Base-by-base conservation (phyloP, 306 rosid genomes). In the Quercus wislizeni region DNA sequence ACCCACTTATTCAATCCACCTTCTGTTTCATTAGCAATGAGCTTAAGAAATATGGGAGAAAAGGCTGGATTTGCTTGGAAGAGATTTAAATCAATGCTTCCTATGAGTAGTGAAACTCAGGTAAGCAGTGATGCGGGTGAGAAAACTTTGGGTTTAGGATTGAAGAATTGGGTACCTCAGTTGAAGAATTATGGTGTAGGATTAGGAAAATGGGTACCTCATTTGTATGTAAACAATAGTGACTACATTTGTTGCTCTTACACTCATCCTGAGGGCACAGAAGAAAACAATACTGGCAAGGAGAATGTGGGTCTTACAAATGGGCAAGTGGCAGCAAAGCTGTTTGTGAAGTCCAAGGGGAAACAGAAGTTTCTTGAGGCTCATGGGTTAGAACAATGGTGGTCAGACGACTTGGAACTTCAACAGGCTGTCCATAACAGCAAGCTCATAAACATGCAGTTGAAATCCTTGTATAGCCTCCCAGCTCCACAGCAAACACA, bases 341-440 rank as follows among this genome's bases (percentile, higher is more conserved):
- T 95, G 82, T 93, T 89, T 82, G 97, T 93, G 78, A 91, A 84
- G 79, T 89, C 99, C 1, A 95, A 93, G 79, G 98, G 94, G 70
- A 93, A 93, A 63, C 99, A 95, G 85, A 91, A 83, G 86, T 96
- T 96, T 88, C 73, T 90, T 20, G 96, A 93, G 82, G 99, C 99
- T 82, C 99, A 96, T 84, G 99, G 98, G 11, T 49, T 93, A 70
- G 96, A 90, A 79, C 98, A 96, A 75, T 96, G 99, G 99, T 96
- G 98, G 98, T 93, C 99, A 38, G 94, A 92, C 73, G 98, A 91
- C 79, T 83, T 90, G 78, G 93, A 93, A 71, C 96, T 91, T 86
- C 93, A 91, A 70, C 75, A 89, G 83, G 96, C 91, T 82, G 88
- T 88, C 35, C 90, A 91, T 46, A 91, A 85, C 19, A 95, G 98